Evolutionary conservation across 1,139 yeast genomes (phyloP).

Genomic region (Pichia sp.): DNA sequence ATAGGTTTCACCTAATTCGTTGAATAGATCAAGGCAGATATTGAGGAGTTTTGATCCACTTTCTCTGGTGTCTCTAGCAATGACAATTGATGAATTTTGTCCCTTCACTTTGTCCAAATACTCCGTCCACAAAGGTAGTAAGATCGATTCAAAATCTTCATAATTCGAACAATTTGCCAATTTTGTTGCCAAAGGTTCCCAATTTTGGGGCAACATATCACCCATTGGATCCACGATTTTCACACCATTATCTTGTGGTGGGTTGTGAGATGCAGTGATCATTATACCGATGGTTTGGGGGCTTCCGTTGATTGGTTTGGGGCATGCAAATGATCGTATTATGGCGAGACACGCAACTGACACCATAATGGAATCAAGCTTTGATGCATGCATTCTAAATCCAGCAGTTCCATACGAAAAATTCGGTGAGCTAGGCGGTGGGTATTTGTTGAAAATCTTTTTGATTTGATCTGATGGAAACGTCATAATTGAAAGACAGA

Average conservation of each 20-base stretch:
- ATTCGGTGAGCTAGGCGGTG: constrained; percentile 37
- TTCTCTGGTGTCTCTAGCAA: constrained; percentile 70
- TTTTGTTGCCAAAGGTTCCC: constrained; percentile 79
- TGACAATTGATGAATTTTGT: constrained; percentile 30
- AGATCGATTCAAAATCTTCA: constrained; percentile 27
- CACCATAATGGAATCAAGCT: constrained; percentile 76
- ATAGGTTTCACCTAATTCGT: constrained; percentile 32
- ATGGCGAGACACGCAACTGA: constrained; percentile 79
- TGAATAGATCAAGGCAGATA: constrained; percentile 63
- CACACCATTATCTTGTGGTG: constrained; percentile 94
- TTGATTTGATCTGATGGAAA: constrained; percentile 26
- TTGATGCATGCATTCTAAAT: constrained; percentile 67
- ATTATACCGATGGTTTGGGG: constrained; percentile 68
- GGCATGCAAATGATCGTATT: constrained; percentile 63
- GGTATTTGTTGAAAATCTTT: constrained; percentile 29
- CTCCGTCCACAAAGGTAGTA: constrained; percentile 22
- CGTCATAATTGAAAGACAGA: background rate
- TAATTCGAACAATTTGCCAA: constrained; percentile 60
- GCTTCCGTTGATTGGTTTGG: constrained; percentile 29
- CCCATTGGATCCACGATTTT: constrained; percentile 92
- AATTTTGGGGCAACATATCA: constrained; percentile 75
- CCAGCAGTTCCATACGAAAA: constrained; percentile 95
- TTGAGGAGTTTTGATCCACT: constrained; percentile 63
- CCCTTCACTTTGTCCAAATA: too few relatives aligned
- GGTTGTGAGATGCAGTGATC: constrained; percentile 97